A percentile compares a stretch with the other conserved stretches of the same genome.
Evolutionary conservation across 1,139 yeast genomes (phyloP).

Genomic region (Pichia sp.): DNA sequence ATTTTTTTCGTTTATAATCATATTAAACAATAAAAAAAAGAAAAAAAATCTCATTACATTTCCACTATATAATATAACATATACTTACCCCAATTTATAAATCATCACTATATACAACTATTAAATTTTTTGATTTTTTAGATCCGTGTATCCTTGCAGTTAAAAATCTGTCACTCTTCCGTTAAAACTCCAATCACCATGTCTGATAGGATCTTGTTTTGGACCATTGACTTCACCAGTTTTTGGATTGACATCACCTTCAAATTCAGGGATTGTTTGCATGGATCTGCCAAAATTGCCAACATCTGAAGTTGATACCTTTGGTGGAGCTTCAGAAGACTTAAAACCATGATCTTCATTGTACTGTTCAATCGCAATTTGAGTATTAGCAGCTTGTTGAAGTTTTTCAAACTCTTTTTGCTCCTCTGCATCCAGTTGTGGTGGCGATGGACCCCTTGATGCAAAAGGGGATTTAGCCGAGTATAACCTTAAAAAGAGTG

Average conservation of each 20-base stretch:
- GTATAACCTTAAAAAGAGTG: slow-evolving; percentile 2
- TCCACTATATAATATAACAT: no score
- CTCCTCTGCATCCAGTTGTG: slow-evolving; percentile 74
- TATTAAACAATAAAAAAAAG: neutral
- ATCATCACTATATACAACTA: no score
- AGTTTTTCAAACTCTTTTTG: slow-evolving; percentile 90
- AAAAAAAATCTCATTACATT: neutral
- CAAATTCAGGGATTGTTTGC: slow-evolving; percentile 87
- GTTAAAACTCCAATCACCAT: slow-evolving; percentile 91
- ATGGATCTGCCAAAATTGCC: slow-evolving; percentile 63
- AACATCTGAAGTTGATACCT: slow-evolving; percentile 38
- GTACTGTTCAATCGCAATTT: slow-evolving; percentile 72
- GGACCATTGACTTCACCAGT: slow-evolving; percentile 98
- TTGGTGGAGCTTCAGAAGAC: slow-evolving; percentile 33
- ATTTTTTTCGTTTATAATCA: no score
- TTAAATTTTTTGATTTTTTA: no score
- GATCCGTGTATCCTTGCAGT: slow-evolving; percentile 1
- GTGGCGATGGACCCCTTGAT: slow-evolving; percentile 62
- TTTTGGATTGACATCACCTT: slow-evolving; percentile 86
- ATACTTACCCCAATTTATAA: neutral
- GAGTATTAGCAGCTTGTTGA: slow-evolving; percentile 75
- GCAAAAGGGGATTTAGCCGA: slow-evolving; percentile 9
- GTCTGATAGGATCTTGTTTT: slow-evolving; percentile 93
- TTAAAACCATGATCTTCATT: slow-evolving; percentile 44
- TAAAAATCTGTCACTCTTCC: slow-evolving; percentile 95